Evolutionary conservation across 164 flowering plant species (phyloP).

Genomic region (Buxus sempervirens): DNA sequence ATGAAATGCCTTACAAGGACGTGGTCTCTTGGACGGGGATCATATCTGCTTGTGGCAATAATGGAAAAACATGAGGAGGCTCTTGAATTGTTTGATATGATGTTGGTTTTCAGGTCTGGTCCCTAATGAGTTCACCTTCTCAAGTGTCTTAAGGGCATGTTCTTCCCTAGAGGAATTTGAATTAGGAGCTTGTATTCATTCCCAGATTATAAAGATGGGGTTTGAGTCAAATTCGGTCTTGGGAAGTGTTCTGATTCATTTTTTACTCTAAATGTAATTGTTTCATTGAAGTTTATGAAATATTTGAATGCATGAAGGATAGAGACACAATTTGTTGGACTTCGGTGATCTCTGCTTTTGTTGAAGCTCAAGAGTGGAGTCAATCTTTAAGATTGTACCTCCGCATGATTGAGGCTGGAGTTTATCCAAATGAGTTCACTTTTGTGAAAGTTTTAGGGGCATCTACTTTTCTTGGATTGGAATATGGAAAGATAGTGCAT

Average conservation of each 20-base stretch:
- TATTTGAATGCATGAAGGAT: conserved; percentile 22
- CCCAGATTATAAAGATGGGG: conserved; percentile 39
- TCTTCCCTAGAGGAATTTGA: conserved; percentile 29
- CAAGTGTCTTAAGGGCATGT: conserved; percentile 38
- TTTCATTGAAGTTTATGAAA: conserved; percentile 27
- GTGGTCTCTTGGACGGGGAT: conserved; percentile 56
- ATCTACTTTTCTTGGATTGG: conserved; percentile 27
- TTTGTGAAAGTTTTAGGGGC: conserved; percentile 46
- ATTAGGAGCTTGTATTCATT: conserved; percentile 32
- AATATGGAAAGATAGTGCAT: conserved; percentile 44
- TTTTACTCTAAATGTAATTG: conserved; percentile 44
- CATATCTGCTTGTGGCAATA: conserved; percentile 37
- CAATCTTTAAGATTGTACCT: conserved; percentile 31
- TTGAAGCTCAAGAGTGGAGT: conserved; percentile 29
- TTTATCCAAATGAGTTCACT: conserved; percentile 55
- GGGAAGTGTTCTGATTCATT: conserved; percentile 38
- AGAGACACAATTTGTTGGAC: conserved; percentile 53
- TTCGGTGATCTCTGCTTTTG: conserved; percentile 39
- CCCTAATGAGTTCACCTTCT: conserved; percentile 55
- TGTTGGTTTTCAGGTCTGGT: conserved; percentile 33
- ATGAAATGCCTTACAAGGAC: conserved; percentile 45
- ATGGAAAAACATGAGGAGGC: conserved; percentile 26
- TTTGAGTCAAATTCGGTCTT: conserved; percentile 32
- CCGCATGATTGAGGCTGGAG: conserved; percentile 38
- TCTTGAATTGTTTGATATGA: conserved; percentile 32